phyloP scores from a whole-genome alignment of 2,329 filamentous ascomycete species.

The Sporothrix euskadiensis region DNA sequence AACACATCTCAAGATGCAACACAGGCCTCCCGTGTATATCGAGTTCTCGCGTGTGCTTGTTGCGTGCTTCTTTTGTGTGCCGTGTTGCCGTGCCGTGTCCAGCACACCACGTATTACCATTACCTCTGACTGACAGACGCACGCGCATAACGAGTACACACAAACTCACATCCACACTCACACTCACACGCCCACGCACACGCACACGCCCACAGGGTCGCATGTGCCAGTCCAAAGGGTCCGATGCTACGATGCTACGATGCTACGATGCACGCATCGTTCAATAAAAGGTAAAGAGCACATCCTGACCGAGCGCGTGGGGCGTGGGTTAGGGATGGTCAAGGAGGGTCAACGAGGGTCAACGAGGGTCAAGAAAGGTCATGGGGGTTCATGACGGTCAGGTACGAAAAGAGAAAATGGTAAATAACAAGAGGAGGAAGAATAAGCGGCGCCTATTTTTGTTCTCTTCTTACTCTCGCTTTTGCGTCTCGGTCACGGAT shows the following conservation, averaged over 20 bases:
- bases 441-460: slow-evolving; percentile 3
- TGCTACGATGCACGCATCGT: background rate
- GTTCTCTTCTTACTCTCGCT: background rate
- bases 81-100: background rate
- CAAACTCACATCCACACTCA: too few relatives aligned
- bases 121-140: background rate
- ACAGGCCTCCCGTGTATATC: background rate
- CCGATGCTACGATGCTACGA: background rate
- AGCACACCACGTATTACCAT: background rate
- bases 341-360: background rate
- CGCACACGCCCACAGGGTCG: background rate
- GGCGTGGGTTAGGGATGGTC: background rate
- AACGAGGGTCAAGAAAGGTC: background rate
- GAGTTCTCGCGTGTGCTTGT: background rate
- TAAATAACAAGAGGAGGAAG: background rate
- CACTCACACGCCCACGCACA: background rate
- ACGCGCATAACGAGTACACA: too few relatives aligned
- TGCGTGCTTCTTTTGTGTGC: background rate
- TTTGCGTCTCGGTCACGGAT: slow-evolving; percentile 6
- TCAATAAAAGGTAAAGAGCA: background rate
- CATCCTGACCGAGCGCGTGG: slow-evolving; percentile 18
- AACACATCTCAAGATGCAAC: background rate
- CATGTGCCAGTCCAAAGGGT: background rate
- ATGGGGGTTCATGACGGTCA: background rate
- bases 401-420: background rate